Conservation (phyloP, 75 land plant species). For the Cryptomeria japonica region DNA sequence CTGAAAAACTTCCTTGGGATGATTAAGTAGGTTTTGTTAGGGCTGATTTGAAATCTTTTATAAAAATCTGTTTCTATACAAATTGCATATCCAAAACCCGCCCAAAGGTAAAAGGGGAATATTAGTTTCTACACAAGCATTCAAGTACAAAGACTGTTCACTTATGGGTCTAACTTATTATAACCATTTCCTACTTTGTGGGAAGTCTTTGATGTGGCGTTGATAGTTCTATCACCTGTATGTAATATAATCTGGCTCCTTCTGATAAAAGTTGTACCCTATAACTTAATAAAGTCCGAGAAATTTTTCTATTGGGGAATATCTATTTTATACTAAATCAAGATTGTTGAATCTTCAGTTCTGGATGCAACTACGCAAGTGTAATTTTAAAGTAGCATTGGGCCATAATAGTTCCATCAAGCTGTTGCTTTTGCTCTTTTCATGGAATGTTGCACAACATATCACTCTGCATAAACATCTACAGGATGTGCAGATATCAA, state of each 20-base stretch:
- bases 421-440: background rate
- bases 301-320: background rate
- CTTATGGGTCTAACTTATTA: background rate
- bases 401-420: no score
- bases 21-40: background rate
- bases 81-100: background rate
- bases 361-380: background rate
- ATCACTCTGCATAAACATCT: background rate
- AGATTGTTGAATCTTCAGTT: background rate
- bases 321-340: background rate
- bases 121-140: background rate
- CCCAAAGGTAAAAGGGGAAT: background rate
- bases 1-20: slow-evolving; percentile 75
- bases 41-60: background rate
- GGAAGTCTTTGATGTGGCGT: background rate
- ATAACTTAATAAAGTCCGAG: background rate
- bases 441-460: background rate
- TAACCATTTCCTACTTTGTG: background rate
- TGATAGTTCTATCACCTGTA: background rate
- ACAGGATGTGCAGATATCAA: background rate
- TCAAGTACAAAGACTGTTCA: background rate
- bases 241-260: background rate
- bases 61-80: background rate
- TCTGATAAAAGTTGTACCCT: background rate
- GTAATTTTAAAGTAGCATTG: background rate